Base-by-base conservation (phyloP, 306 rosid species). In the Abrus precatorius region DNA sequence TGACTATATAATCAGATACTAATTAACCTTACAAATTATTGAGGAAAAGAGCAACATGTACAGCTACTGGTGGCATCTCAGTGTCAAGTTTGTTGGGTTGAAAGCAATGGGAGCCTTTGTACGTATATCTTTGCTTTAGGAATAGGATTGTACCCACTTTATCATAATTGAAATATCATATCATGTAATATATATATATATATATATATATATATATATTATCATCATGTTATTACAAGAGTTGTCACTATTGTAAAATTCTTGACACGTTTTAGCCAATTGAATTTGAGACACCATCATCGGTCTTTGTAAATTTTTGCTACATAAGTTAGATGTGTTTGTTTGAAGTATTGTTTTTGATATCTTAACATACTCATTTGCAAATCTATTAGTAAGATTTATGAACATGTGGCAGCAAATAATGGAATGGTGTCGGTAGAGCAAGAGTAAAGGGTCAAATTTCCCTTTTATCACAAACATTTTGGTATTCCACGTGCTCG, bases 401-500 rank as follows among this genome's bases (percentile, higher is more conserved):
- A 12, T 34, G 12, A 36, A 72, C 28, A 54, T 1, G 6, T 53
- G 32, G 14, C 62, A 36, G 0, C 50, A 54, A 7, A 11, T 59
- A 32, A 30, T 74, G 57, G 57, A 59, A 1, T 9, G 61, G 71
- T 75, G 80, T 57, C 54, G 14, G 56, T 27, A 6, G 56, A 66
- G 3, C 1, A 74, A 10, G 6, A 30, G 7, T 1, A 28, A 59
- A 7, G 4, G 1, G 6, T 1, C 41, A 40, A 57, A 3, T 3
- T 57, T n/a, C 12, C 4, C 14, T 62, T 59, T 29, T 29, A 3
- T 7, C n/a, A 5, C 9, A 11, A 14, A 12, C 1, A 36, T 32
- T 59, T 45, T 41, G 28, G 40, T 40, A 34, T 8, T 0, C 63
- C 66, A 40, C 54, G 43, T 59, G 78, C 3, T 29, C 20, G 0